A percentile compares a stretch with the other conserved stretches of the same genome.
Conservation (phyloP, 2,329 filamentous ascomycete genomes). For the Fusarium azukiicola region DNA sequence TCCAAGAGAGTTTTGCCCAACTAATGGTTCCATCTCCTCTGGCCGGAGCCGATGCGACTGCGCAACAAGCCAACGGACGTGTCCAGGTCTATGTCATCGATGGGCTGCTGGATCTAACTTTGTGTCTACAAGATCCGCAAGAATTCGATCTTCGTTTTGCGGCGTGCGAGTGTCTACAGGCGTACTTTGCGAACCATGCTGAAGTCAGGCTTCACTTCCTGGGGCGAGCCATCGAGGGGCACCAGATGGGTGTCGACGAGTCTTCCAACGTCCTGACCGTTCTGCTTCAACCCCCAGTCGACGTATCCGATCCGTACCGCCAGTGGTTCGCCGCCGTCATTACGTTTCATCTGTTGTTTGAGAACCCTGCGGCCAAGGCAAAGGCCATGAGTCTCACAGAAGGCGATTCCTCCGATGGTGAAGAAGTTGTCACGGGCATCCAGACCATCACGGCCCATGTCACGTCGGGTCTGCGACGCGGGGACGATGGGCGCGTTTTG, state of each 20-base stretch:
- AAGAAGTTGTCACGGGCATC: slow-evolving; percentile 97
- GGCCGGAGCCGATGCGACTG: slow-evolving; percentile 58
- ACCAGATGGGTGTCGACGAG: slow-evolving; percentile 88
- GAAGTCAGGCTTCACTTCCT: slow-evolving; percentile 93
- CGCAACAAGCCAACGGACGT: slow-evolving; percentile 72
- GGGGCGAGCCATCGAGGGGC: slow-evolving; percentile 92
- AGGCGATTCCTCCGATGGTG: slow-evolving; percentile 92
- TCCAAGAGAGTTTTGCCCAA: slow-evolving; percentile 95
- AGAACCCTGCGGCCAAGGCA: slow-evolving; percentile 89
- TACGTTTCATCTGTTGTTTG: slow-evolving; percentile 91
- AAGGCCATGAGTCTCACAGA: slow-evolving; percentile 91
- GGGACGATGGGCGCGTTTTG: slow-evolving; percentile 88
- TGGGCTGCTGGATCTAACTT: slow-evolving; percentile 90
- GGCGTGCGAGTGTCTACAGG: slow-evolving; percentile 94
- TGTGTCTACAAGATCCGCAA: slow-evolving; percentile 83
- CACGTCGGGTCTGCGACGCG: slow-evolving; percentile 87
- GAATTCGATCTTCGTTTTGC: slow-evolving; percentile 91
- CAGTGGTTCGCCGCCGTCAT: slow-evolving; percentile 95
- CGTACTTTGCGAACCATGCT: slow-evolving; percentile 92
- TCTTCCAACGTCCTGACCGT: slow-evolving; percentile 94
- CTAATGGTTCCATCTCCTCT: slow-evolving; percentile 86
- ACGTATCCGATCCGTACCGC: slow-evolving; percentile 89
- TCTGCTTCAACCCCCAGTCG: slow-evolving; percentile 84
- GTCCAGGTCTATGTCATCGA: slow-evolving; percentile 94
- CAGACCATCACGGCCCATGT: slow-evolving; percentile 93